phyloP scores from a whole-genome alignment of 805 yeast species.

The Monosporozyma yasuniensis region DNA sequence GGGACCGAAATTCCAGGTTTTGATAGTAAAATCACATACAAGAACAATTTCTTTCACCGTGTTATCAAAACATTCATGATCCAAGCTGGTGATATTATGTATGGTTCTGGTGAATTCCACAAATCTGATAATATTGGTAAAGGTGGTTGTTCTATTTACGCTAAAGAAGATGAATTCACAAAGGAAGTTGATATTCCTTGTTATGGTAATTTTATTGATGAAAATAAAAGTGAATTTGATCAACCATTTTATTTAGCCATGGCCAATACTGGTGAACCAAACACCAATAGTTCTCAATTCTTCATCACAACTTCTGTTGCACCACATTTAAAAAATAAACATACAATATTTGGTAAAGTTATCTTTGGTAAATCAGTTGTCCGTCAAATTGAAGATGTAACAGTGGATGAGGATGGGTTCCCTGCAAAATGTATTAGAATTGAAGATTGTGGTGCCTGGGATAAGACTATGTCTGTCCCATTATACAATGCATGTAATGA shows the following conservation, averaged over 20 bases:
- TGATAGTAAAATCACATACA: constrained; percentile 29
- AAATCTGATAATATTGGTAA: constrained; percentile 29
- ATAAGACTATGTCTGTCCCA: constrained; percentile 43
- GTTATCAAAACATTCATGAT: constrained; percentile 61
- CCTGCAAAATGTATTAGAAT: constrained; percentile 39
- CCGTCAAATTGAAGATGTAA: constrained; percentile 50
- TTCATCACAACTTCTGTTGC: constrained; percentile 61
- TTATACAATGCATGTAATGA: constrained; percentile 55
- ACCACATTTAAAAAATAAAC: constrained; percentile 69
- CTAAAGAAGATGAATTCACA: constrained; percentile 18
- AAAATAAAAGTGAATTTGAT: constrained; percentile 38
- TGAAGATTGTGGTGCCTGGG: constrained; percentile 56
- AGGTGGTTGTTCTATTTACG: constrained; percentile 41
- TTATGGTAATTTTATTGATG: constrained; percentile 44
- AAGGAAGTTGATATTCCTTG: constrained; percentile 15
- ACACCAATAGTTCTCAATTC: constrained; percentile 57
- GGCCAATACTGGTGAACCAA: constrained; percentile 47
- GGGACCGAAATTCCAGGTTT: constrained; percentile 23
- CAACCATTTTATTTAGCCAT: constrained; percentile 48
- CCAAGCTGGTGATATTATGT: constrained; percentile 54
- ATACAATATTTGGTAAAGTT: constrained; percentile 70
- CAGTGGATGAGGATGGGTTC: constrained; percentile 37
- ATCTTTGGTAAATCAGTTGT: constrained; percentile 59
- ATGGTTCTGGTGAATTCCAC: constrained; percentile 29
- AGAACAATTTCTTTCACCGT: constrained; percentile 47